Evolutionary conservation across 2,329 filamentous ascomycete species (phyloP), one percentile per base, ranked within the genome.

Genomic region (Trichoderma semiorbis): DNA sequence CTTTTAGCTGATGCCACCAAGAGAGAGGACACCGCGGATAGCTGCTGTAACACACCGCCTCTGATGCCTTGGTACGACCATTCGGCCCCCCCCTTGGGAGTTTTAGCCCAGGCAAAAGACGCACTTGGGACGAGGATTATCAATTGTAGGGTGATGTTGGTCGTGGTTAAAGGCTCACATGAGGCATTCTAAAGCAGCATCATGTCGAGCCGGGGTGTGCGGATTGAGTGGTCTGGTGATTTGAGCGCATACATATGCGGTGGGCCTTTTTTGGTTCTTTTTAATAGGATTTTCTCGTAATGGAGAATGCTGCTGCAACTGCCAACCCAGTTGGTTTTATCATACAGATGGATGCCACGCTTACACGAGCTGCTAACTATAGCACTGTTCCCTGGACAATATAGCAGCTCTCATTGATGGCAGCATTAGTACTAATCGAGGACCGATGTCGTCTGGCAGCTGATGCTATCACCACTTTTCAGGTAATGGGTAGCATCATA

Each of bases 41-140:
- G 57, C 57, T 69, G 57, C 66, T 62, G 64, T 50, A 69, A 53
- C 66, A 62, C 66, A 69, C 66, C 66, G 66, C 66, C 66, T 69
- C 57, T 61, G 36, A 69, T 50, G 53, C 18, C 57, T 53, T 62
- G 55, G 53, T 60, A 50, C 57, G 4, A 68, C 66, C 43, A 55
- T 62, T 34, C 34, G 7, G 12, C 34, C 66, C 63, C 57, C 57
- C 57, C 36, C 55, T 43, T 47, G 21, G 24, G 32, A 26, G 21
- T 28, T 66, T 67, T 66, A 67, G 64, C 64, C 47, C 43, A 24
- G 30, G 32, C 64, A 67, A 53, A 47, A 65, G 28, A 53, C 26
- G 62, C 62, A n/a, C 65, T 30, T 60, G 65, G 24, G 28, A 28
- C 36, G 34, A 60, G 65, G 53, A 60, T 60, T 14, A 36, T 53